phyloP scores from a whole-genome alignment of 1,284 basidiomycete genomes.

The Melampsora americana region DNA sequence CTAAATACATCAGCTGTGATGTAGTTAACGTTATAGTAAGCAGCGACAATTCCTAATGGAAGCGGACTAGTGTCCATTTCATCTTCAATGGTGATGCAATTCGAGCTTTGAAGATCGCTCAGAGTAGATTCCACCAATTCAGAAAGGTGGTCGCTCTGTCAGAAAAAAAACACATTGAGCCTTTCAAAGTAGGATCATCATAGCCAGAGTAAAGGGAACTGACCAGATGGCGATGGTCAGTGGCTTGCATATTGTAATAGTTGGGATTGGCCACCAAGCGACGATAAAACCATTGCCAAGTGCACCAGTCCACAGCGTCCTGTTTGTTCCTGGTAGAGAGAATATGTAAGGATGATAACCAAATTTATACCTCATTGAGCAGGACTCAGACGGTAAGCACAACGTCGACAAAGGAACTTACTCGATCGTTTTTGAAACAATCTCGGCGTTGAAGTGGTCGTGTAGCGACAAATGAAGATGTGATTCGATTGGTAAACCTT shows the following conservation, averaged over 20 bases:
- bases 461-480: slow-evolving; percentile 76
- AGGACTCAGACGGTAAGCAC: too few species aligned
- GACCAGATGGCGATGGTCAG: slow-evolving; percentile 85
- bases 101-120: slow-evolving; percentile 83
- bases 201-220: neutral
- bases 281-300: slow-evolving; percentile 51
- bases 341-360: neutral
- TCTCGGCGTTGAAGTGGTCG: slow-evolving; percentile 98
- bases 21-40: slow-evolving; percentile 85
- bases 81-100: slow-evolving; percentile 88
- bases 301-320: slow-evolving; percentile 75
- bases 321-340: slow-evolving; percentile 68
- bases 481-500: slow-evolving; percentile 95
- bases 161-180: slow-evolving; percentile 7
- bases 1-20: slow-evolving; percentile 96
- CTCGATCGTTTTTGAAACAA: slow-evolving; percentile 96
- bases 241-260: slow-evolving; percentile 79
- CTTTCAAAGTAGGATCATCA: neutral
- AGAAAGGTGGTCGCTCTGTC: slow-evolving; percentile 71
- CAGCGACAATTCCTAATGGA: slow-evolving; percentile 93
- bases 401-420: slow-evolving; percentile 51
- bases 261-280: slow-evolving; percentile 61
- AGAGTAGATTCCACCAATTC: slow-evolving; percentile 92
- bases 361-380: slow-evolving; percentile 44
- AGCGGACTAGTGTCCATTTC: slow-evolving; percentile 88